These are phyloP conservation scores for Fusarium siculi DNA, from an alignment of 2,329 filamentous ascomycete genomes.

Conservation along the genomic window DNA sequence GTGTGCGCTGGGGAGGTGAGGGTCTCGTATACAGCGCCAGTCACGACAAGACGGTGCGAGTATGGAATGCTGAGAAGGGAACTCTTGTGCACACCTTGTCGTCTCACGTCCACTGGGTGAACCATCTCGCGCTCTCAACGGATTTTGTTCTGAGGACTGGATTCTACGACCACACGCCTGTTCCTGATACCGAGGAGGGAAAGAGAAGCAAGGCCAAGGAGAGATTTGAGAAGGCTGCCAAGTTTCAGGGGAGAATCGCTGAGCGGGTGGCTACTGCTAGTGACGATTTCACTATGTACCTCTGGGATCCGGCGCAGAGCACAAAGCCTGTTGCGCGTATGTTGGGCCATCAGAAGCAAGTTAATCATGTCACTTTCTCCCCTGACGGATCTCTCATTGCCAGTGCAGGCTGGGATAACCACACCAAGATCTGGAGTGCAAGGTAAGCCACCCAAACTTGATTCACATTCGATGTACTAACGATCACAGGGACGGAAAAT, in stretches of 20 bases:
- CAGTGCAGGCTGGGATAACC: constrained; percentile 91
- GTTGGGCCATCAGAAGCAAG: constrained; percentile 94
- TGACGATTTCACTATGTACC: constrained; percentile 95
- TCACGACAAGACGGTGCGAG: constrained; percentile 91
- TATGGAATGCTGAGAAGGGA: constrained; percentile 86
- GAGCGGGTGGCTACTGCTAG: constrained; percentile 91
- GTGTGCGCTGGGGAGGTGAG: constrained; percentile 94
- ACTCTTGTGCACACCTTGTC: constrained; percentile 82
- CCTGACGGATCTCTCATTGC: constrained; percentile 90
- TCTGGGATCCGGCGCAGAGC: constrained; percentile 85
- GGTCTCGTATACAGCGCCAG: constrained; percentile 85
- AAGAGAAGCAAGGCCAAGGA: constrained; percentile 80
- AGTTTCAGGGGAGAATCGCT: constrained; percentile 77
- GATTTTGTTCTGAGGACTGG: constrained; percentile 89
- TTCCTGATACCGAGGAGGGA: constrained; percentile 75
- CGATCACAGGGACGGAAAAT: constrained; percentile 69
- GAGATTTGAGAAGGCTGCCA: constrained; percentile 87
- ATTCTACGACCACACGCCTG: constrained; percentile 82
- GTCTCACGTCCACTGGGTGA: constrained; percentile 93
- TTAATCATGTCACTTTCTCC: constrained; percentile 95
- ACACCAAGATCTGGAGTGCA: constrained; percentile 91
- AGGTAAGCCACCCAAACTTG: constrained; percentile 56
- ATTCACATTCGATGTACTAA: constrained; percentile 18
- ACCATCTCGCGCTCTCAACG: constrained; percentile 92
- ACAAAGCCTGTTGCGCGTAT: constrained; percentile 89